Evolutionary conservation across 139 green algal genomes (phyloP).

Genomic region (Coelastrella sp.): DNA sequence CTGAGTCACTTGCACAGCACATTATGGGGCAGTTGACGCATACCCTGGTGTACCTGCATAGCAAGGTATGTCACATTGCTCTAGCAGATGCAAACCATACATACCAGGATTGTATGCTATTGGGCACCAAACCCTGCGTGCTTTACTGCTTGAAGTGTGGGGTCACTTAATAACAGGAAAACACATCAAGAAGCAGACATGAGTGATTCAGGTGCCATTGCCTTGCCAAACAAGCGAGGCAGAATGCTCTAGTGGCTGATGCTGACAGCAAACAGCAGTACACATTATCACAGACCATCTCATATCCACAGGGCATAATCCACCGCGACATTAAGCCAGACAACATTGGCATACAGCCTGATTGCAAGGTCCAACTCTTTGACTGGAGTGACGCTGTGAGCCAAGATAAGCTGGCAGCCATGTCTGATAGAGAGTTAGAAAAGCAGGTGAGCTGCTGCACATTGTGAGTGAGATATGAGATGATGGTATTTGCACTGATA

Average conservation of each 20-base stretch:
- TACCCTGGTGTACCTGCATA: conserved; percentile 22
- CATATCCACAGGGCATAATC: conserved; percentile 45
- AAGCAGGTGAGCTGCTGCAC: too few relatives aligned
- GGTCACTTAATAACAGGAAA: neutral
- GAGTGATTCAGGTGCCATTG: neutral
- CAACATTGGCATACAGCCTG: conserved; percentile 51
- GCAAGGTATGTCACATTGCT: neutral
- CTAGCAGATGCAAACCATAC: too few relatives aligned
- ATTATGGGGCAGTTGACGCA: conserved; percentile 26
- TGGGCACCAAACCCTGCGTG: too few relatives aligned
- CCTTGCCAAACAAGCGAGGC: neutral
- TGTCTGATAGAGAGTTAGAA: conserved; percentile 32
- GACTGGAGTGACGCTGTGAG: conserved; percentile 38
- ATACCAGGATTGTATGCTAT: too few relatives aligned
- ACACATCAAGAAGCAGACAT: neutral
- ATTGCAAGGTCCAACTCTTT: conserved; percentile 35
- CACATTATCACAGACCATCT: too few relatives aligned
- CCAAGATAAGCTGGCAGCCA: neutral
- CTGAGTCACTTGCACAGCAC: conserved; percentile 13
- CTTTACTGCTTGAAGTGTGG: too few relatives aligned
- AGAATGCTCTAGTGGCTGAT: neutral
- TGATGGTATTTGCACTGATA: too few relatives aligned
- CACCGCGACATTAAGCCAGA: conserved; percentile 62
- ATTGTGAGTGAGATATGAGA: too few relatives aligned
- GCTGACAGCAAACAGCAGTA: too few relatives aligned